phyloP scores from a whole-genome alignment of 345 rosid species.

The Pistacia vera region DNA sequence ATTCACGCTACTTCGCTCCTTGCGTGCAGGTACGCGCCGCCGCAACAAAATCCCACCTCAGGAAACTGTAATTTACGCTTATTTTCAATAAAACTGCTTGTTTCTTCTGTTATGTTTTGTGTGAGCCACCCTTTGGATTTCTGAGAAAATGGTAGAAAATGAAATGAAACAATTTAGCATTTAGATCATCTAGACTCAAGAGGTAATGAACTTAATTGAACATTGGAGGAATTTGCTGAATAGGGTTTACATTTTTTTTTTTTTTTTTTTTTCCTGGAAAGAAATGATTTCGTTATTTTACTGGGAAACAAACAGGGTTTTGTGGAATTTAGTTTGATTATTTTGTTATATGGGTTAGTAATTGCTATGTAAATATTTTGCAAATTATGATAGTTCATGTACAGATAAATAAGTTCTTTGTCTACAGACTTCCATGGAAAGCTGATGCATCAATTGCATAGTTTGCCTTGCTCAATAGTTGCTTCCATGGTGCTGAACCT shows the following conservation, averaged over 20 bases:
- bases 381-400: background rate
- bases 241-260: background rate
- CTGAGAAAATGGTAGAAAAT: background rate
- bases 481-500: background rate
- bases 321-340: background rate
- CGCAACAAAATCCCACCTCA: background rate
- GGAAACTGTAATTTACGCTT: background rate
- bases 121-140: background rate
- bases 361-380: background rate
- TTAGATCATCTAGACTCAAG: background rate
- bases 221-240: background rate
- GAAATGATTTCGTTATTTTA: background rate
- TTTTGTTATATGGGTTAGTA: background rate
- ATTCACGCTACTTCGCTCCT: slow-evolving; percentile 3
- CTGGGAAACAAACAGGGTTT: background rate
- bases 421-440: background rate
- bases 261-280: too few relatives aligned
- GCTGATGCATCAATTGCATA: background rate
- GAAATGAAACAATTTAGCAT: background rate
- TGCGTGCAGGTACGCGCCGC: slow-evolving; percentile 20
- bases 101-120: background rate
- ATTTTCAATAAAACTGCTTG: background rate
- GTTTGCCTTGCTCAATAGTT: background rate
- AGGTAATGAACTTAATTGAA: background rate
- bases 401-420: background rate